Evolutionary conservation across 768 basidiomycete genomes (phyloP), one percentile per base, ranked within the genome.

Genomic region (Leccinellum rugosiceps): DNA sequence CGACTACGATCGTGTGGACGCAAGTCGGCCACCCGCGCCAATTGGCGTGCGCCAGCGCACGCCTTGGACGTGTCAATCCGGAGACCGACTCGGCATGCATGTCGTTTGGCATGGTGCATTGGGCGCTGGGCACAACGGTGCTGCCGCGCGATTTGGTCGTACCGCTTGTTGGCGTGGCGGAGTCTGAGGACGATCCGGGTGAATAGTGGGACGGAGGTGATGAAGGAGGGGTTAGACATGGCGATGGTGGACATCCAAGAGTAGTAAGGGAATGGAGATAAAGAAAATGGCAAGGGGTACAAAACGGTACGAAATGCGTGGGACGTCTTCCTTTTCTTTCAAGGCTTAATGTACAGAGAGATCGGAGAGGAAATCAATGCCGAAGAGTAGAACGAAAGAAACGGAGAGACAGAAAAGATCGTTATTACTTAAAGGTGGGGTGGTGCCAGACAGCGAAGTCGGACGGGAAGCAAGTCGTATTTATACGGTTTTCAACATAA

Each of bases 61-160:
- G 83, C 82, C 25, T 66, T 71, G 15, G 65, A 60, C 25, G 78
- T 75, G 68, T 80, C 74, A 49, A 86, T 70, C 6, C 57, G 61
- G 32, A 85, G 79, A 28, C 77, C 74, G n/a, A 79, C 75, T 14
- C 58, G 57, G 13, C 58, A 62, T 4, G 84, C 84, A 25, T 72
- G 78, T n/a, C 66, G 74, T 54, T 76, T 78, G 10, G 84, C 84
- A 62, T 80, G 80, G 58, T 75, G 61, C 0, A 79, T 79, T 15
- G 73, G 76, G 9, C 49, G 68, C 6, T 70, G 66, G 3, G 70
- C 57, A 23, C 60, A 61, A 50, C 82, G 80, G 25, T 74, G 65
- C 38, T 66, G 63, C 31, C 66, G 65, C 3, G 82, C 80, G 53
- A 80, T 66, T 19, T 58, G 62, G 31, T 61, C 43, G 66, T 79